These are phyloP conservation scores for Mycena indigotica DNA, from an alignment of 768 basidiomycete species.

Conservation along the genomic window DNA sequence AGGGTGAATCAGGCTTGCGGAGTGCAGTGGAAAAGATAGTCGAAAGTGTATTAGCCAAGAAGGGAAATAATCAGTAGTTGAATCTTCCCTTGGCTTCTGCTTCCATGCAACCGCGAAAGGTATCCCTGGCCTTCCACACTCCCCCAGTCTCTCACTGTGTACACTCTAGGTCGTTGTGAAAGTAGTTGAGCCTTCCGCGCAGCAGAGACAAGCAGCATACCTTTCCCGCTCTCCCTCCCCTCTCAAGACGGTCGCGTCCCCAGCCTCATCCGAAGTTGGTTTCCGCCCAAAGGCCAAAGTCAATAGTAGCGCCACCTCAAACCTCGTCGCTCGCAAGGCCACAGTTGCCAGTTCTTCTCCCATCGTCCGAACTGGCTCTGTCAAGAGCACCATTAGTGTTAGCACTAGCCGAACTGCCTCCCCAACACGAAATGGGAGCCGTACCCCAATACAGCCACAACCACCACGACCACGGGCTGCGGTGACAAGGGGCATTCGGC, in stretches of 20 bases:
- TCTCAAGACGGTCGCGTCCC: slow-evolving; percentile 29
- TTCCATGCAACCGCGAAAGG: slow-evolving; percentile 21
- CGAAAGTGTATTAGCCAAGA: slow-evolving; percentile 51
- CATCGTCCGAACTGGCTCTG: slow-evolving; percentile 30
- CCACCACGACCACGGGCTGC: slow-evolving; percentile 22
- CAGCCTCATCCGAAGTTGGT: slow-evolving; percentile 27
- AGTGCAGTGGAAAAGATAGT: slow-evolving; percentile 60
- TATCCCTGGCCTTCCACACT: not conserved
- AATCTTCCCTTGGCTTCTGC: slow-evolving; percentile 1
- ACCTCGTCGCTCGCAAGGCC: slow-evolving; percentile 30
- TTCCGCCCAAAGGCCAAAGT: slow-evolving; percentile 62
- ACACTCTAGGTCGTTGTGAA: slow-evolving; percentile 19
- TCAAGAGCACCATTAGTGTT: slow-evolving; percentile 6
- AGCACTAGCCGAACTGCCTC: slow-evolving; percentile 6
- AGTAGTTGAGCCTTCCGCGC: slow-evolving; percentile 14
- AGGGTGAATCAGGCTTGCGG: slow-evolving; percentile 49
- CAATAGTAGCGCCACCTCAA: slow-evolving; percentile 51
- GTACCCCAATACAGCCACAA: slow-evolving; percentile 7
- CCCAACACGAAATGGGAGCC: slow-evolving; percentile 3
- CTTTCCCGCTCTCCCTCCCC: slow-evolving; percentile 40
- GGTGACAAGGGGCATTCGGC: slow-evolving; percentile 8
- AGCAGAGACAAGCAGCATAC: slow-evolving; percentile 7
- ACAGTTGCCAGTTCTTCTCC: slow-evolving; percentile 38
- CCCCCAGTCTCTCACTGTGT: slow-evolving; percentile 15
- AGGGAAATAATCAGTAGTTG: slow-evolving; percentile 33